Base-by-base conservation (phyloP, 2,329 filamentous ascomycete species). In the Colletotrichum camelliae region DNA sequence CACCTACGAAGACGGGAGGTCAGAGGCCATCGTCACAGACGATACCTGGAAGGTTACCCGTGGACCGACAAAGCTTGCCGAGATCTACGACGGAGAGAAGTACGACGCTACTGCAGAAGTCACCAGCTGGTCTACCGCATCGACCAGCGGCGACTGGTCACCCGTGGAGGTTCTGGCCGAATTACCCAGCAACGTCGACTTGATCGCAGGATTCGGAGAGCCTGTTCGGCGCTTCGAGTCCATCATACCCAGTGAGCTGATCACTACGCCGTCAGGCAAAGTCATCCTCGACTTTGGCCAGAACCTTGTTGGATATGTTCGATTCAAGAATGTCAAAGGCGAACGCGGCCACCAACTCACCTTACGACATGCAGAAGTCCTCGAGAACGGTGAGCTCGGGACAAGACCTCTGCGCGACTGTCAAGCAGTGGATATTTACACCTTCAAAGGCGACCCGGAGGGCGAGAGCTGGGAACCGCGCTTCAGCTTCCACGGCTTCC, bases 401-500 rank as follows among this genome's bases (percentile, higher is more conserved):
- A 82, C 78, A 7, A 80, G 80, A 9, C 87, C 87, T 1, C 80
- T 88, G 1, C 80, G 86, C 4, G 69, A 71, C 13, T 85, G 85
- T 16, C 82, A 83, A 69, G 82, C 82, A 6, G 81, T 74, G 0
- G 86, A 88, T 62, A 81, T 77, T 4, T 71, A 85, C 21, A 82
- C 84, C 7, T 77, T 74, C 67, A 78, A 79, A 7, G 83, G 82
- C 0, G 67, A 78, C 4, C 52, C 35, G 60, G 79, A 43, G 2
- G 72, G 67, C 4, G 71, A 77, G 21, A 29, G 16, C 15, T 90
- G 86, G 86, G 81, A 85, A 24, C 88, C 88, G 1, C 82, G 80
- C 1, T 89, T 89, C 78, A 89, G 87, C 4, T 90, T 88, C 73
- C 88, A 90, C 77, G 88, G 88, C 4, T 90, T 89, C 74, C 83